Evolutionary conservation across 2,329 filamentous ascomycete species (phyloP).

Genomic region (Penicillium sp.): DNA sequence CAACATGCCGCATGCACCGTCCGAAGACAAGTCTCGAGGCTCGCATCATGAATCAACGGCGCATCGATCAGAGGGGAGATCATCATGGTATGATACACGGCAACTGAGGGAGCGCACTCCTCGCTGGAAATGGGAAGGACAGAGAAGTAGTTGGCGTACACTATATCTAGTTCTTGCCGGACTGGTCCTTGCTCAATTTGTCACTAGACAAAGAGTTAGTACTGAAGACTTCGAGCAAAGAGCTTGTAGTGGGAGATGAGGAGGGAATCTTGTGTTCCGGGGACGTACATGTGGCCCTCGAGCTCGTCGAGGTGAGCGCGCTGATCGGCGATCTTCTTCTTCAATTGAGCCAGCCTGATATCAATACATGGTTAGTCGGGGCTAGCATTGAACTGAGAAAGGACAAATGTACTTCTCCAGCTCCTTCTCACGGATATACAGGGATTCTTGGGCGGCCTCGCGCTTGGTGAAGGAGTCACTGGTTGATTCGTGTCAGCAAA

Average conservation of each 20-base stretch:
- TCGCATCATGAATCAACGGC: background rate
- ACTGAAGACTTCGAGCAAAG: background rate
- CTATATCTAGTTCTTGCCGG: slow-evolving; percentile 59
- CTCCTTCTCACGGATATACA: slow-evolving; percentile 84
- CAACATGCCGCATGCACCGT: slow-evolving; percentile 10
- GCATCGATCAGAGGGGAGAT: slow-evolving; percentile 11
- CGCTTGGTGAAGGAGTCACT: slow-evolving; percentile 93
- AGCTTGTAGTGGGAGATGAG: background rate
- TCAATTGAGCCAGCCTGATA: slow-evolving; percentile 67
- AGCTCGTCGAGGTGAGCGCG: slow-evolving; percentile 81
- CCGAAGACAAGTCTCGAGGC: background rate
- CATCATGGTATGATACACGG: slow-evolving; percentile 16
- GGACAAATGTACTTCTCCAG: slow-evolving; percentile 67
- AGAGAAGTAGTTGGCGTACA: background rate
- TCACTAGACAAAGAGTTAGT: slow-evolving; percentile 56
- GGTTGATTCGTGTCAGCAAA: slow-evolving; percentile 20
- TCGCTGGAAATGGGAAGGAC: background rate
- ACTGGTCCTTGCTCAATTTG: slow-evolving; percentile 68
- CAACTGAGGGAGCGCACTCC: slow-evolving; percentile 1
- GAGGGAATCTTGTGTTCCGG: background rate
- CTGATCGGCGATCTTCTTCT: slow-evolving; percentile 70
- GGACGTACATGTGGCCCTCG: slow-evolving; percentile 77
- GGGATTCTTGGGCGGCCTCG: slow-evolving; percentile 83
- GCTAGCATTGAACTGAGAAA: background rate
- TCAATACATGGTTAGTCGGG: slow-evolving; percentile 8